These are phyloP conservation scores for Sarocladiaceae sp. DNA, from an alignment of 2,329 filamentous ascomycete species.

Conservation along the genomic window DNA sequence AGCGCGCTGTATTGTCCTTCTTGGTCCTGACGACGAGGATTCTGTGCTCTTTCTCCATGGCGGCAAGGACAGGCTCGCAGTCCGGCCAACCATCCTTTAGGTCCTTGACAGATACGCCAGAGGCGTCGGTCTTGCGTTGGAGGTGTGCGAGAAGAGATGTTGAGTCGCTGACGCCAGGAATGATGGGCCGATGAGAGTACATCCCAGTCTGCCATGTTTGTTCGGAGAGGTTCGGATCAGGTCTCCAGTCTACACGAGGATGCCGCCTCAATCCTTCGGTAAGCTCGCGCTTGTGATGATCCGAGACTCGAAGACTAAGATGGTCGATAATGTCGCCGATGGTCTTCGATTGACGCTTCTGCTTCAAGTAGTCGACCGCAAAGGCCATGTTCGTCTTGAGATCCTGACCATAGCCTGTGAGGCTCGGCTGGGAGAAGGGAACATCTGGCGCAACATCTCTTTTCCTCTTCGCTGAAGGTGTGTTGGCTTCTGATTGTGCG, in stretches of 20 bases:
- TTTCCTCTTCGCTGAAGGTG: slow-evolving; percentile 61
- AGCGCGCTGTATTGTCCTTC: slow-evolving; percentile 82
- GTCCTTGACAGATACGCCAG: slow-evolving; percentile 80
- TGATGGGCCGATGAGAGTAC: slow-evolving; percentile 81
- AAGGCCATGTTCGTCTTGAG: slow-evolving; percentile 86
- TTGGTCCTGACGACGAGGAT: slow-evolving; percentile 85
- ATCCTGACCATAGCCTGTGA: slow-evolving; percentile 71
- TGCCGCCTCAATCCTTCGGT: slow-evolving; percentile 64
- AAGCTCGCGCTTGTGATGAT: slow-evolving; percentile 60
- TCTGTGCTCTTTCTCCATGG: slow-evolving; percentile 72
- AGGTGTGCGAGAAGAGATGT: slow-evolving; percentile 76
- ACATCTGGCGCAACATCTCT: slow-evolving; percentile 51
- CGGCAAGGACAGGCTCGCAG: slow-evolving; percentile 73
- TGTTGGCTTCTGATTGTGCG: slow-evolving; percentile 52
- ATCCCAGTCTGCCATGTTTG: slow-evolving; percentile 65
- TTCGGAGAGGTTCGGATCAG: slow-evolving; percentile 53
- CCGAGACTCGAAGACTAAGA: slow-evolving; percentile 64
- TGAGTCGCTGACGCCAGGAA: slow-evolving; percentile 71
- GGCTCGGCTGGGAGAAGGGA: slow-evolving; percentile 69
- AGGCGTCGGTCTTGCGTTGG: slow-evolving; percentile 75
- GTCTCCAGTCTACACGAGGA: slow-evolving; percentile 53
- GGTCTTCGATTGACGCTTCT: slow-evolving; percentile 62
- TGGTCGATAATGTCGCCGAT: slow-evolving; percentile 78
- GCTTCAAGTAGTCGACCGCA: slow-evolving; percentile 77
- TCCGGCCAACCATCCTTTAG: slow-evolving; percentile 94